Evolutionary conservation across 495 filamentous ascomycete species (phyloP).

Genomic region (Cercophora newfieldiana): DNA sequence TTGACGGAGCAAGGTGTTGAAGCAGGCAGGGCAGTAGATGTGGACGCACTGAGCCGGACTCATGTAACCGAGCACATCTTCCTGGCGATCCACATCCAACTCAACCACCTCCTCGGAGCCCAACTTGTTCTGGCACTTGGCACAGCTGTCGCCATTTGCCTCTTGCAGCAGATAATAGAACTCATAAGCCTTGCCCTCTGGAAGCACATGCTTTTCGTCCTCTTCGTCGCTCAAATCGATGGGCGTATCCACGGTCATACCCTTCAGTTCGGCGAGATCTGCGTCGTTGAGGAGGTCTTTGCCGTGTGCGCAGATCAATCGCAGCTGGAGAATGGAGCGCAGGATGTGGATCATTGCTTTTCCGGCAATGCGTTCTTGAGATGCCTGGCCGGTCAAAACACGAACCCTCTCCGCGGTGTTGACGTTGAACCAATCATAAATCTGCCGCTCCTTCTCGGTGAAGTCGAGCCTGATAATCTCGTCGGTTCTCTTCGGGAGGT

Average conservation of each 20-base stretch:
- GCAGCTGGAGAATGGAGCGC: slow-evolving; percentile 84
- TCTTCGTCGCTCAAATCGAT: slow-evolving; percentile 80
- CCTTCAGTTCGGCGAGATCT: slow-evolving; percentile 75
- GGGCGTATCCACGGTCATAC: slow-evolving; percentile 74
- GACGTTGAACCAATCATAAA: slow-evolving; percentile 58
- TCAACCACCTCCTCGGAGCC: slow-evolving; percentile 51
- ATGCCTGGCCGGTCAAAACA: slow-evolving; percentile 46
- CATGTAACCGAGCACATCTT: slow-evolving; percentile 71
- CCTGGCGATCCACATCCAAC: slow-evolving; percentile 55
- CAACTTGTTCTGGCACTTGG: slow-evolving; percentile 65
- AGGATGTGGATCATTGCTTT: slow-evolving; percentile 86
- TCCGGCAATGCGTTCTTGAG: slow-evolving; percentile 63
- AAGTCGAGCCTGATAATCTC: slow-evolving; percentile 64
- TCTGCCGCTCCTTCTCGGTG: slow-evolving; percentile 47
- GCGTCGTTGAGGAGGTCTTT: slow-evolving; percentile 81
- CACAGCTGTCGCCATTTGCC: slow-evolving; percentile 68
- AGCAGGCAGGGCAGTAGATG: slow-evolving; percentile 73
- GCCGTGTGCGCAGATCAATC: slow-evolving; percentile 88
- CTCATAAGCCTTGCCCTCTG: slow-evolving; percentile 71
- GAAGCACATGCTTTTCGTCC: slow-evolving; percentile 52
- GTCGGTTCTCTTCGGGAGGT: slow-evolving; percentile 74
- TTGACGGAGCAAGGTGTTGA: slow-evolving; percentile 50
- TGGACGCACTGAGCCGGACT: slow-evolving; percentile 71
- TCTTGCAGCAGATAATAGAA: slow-evolving; percentile 80
- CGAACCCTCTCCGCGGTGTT: slow-evolving; percentile 55